Percentiles rank a stretch among this genome's conserved stretches.
Evolutionary conservation across 208 protist genomes (phyloP).

Genomic region (Endotrypanum monterogeii): DNA sequence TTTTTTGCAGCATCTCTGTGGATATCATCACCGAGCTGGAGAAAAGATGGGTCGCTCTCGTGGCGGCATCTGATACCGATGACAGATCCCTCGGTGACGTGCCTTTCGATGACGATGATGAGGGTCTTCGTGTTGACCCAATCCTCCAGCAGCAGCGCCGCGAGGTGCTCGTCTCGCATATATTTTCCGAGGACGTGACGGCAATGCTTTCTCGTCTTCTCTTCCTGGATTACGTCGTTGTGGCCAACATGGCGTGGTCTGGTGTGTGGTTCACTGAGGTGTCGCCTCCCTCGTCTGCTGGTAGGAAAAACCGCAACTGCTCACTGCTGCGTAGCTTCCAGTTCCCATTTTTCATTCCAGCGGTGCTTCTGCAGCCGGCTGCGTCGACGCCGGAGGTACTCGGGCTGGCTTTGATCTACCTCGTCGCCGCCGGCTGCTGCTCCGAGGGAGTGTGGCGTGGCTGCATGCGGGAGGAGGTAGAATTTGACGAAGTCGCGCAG

Average conservation of each 20-base stretch:
- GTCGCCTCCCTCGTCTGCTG: neutral
- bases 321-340: conserved; percentile 46
- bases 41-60: neutral
- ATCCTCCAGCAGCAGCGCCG: conserved; percentile 54
- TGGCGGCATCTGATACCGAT: neutral
- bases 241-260: conserved; percentile 31
- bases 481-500: conserved; percentile 44
- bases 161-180: conserved; percentile 45
- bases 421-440: conserved; percentile 44
- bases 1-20: conserved; percentile 19
- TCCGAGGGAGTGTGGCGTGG: conserved; percentile 24
- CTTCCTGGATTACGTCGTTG: conserved; percentile 40
- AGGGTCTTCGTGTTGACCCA: conserved; percentile 40
- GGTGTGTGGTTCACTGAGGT: conserved; percentile 42
- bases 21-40: conserved; percentile 26
- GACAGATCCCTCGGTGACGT: conserved; percentile 2
- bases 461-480: conserved; percentile 24
- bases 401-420: conserved; percentile 43
- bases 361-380: conserved; percentile 36
- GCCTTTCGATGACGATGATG: conserved; percentile 1
- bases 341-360: conserved; percentile 59
- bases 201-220: conserved; percentile 59
- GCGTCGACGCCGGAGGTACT: conserved; percentile 30
- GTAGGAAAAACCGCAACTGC: conserved; percentile 6
- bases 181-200: conserved; percentile 52